phyloP scores from a whole-genome alignment of 2,329 filamentous ascomycete species.

The Phoma sp. region DNA sequence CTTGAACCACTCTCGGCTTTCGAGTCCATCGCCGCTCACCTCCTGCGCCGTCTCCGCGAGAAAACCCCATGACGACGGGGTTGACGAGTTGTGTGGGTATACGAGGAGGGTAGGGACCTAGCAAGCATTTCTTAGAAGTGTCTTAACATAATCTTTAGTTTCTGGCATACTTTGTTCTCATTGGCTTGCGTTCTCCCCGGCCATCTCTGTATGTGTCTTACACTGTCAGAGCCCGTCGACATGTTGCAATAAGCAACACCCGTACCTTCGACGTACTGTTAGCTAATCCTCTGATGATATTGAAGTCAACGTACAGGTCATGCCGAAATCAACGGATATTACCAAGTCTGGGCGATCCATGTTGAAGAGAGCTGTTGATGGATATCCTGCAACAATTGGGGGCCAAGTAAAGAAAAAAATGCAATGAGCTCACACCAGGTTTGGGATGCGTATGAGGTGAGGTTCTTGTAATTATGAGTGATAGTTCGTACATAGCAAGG shows the following conservation, averaged over 20 bases:
- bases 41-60: conserved; percentile 53
- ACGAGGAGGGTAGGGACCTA: conserved; percentile 59
- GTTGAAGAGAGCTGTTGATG: no score
- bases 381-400: no score
- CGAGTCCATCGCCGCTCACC: conserved; percentile 49
- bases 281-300: not conserved
- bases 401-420: no score
- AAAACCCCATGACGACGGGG: conserved; percentile 62
- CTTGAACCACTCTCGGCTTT: conserved; percentile 63
- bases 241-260: conserved; percentile 50
- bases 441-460: not conserved
- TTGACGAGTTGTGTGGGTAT: conserved; percentile 45
- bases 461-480: not conserved
- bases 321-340: conserved; percentile 46
- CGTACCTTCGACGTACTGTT: conserved; percentile 34
- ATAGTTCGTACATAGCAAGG: not conserved
- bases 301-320: conserved; percentile 42
- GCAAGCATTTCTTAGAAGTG: not conserved
- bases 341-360: conserved; percentile 39
- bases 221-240: conserved; percentile 42
- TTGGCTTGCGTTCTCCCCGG: conserved; percentile 61
- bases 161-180: conserved; percentile 57
- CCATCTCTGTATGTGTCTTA: conserved; percentile 58
- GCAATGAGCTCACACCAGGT: no score
- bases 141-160: accelerated